phyloP scores from a whole-genome alignment of 345 rosid genomes.

The Salix caprea region DNA sequence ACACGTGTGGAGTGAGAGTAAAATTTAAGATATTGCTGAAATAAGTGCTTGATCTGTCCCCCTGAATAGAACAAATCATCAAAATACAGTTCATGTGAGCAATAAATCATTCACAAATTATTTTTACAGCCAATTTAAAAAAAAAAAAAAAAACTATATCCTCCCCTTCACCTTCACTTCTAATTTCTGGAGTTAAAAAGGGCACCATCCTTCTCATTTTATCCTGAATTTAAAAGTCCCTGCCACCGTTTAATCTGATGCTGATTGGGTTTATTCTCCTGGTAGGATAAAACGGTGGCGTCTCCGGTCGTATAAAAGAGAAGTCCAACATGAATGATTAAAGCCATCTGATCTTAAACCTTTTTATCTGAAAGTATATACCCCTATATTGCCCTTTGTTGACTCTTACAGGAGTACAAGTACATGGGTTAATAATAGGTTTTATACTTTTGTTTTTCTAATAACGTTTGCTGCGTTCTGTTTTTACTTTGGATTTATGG shows the following conservation, averaged over 20 bases:
- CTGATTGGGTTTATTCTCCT: neutral
- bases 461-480: neutral
- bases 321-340: constrained; percentile 24
- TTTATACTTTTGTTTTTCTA: neutral
- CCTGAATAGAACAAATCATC: neutral
- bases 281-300: neutral
- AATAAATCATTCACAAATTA: neutral
- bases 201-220: neutral
- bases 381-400: constrained; percentile 20
- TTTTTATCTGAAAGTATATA: constrained; percentile 12
- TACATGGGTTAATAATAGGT: neutral
- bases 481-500: neutral
- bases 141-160: neutral
- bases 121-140: neutral
- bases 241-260: neutral
- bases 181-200: neutral
- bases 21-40: neutral
- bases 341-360: constrained; percentile 7
- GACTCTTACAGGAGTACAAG: constrained; percentile 10
- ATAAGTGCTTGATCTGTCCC: neutral
- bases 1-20: constrained; percentile 11
- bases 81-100: neutral
- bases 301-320: neutral
- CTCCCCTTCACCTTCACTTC: neutral
- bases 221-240: neutral